These are phyloP conservation scores for Stephania cephalantha DNA, from an alignment of 164 flowering plant genomes.

Conservation along the genomic window DNA sequence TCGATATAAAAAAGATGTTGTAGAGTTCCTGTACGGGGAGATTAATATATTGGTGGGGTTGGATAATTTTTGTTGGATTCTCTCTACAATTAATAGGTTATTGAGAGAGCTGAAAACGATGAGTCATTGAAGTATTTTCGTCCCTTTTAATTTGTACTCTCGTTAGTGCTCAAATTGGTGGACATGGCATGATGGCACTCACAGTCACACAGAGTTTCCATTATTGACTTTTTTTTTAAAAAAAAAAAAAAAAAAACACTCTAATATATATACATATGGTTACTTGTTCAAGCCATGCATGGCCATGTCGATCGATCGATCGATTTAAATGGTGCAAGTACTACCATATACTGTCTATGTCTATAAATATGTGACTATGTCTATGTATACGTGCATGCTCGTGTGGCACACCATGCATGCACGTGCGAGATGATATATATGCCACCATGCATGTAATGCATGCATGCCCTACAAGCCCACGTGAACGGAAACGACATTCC, in stretches of 20 bases:
- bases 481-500: not conserved
- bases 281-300: constrained; percentile 19
- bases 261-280: not conserved
- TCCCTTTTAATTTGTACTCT: not conserved
- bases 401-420: not conserved
- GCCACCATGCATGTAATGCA: not conserved
- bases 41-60: constrained; percentile 11
- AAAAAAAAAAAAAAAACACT: not conserved
- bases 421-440: not conserved
- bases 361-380: too few species aligned
- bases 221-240: not conserved
- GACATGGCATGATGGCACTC: constrained; percentile 23
- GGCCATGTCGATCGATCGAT: constrained; percentile 15
- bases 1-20: constrained; percentile 8
- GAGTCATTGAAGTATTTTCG: constrained; percentile 1
- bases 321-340: constrained; percentile 21
- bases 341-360: not conserved
- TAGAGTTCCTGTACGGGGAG: not conserved
- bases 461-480: constrained; percentile 4
- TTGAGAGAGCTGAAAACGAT: constrained; percentile 14
- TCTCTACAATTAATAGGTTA: too few species aligned
- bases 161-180: constrained; percentile 24
- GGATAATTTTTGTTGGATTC: constrained; percentile 13
- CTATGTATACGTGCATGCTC: not conserved
- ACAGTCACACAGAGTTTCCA: not conserved